Conservation (phyloP, 306 rosid genomes). For the Medicago arabica region DNA sequence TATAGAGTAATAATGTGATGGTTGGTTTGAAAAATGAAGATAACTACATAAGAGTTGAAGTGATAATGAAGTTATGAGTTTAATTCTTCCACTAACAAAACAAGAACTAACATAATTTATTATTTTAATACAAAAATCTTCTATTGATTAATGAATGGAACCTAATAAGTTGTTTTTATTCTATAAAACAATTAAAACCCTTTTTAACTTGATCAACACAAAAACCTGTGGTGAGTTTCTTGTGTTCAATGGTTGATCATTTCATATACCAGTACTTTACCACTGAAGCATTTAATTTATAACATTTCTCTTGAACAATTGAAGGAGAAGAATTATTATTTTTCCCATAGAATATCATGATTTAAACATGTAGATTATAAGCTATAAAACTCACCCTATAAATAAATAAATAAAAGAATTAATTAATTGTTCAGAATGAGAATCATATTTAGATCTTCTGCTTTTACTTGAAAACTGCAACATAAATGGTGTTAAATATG, state of each 20-base stretch:
- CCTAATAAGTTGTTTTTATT: neutral
- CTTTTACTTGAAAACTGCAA: slow-evolving; percentile 7
- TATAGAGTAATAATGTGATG: neutral
- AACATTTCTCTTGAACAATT: neutral
- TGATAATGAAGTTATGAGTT: no score
- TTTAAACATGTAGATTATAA: neutral
- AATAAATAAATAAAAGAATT: slow-evolving; percentile 5
- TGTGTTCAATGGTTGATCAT: no score
- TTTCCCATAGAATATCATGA: neutral
- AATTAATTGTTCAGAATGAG: slow-evolving; percentile 14
- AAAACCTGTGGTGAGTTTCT: no score
- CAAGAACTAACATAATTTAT: no score
- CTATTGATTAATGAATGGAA: neutral
- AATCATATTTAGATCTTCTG: neutral
- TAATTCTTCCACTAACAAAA: no score
- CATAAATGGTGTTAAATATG: slow-evolving; percentile 3
- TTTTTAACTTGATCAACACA: no score
- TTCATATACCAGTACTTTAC: neutral
- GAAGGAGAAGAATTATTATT: no score
- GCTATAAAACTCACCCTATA: neutral
- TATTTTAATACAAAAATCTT: no score
- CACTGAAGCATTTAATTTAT: neutral
- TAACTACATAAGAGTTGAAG: no score
- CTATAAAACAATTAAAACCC: no score
- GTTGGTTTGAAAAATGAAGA: no score